A percentile compares a stretch with the other conserved stretches of the same genome.
Evolutionary conservation across 352 stramenopile species (phyloP).

Genomic region (Phytopythium vexans): DNA sequence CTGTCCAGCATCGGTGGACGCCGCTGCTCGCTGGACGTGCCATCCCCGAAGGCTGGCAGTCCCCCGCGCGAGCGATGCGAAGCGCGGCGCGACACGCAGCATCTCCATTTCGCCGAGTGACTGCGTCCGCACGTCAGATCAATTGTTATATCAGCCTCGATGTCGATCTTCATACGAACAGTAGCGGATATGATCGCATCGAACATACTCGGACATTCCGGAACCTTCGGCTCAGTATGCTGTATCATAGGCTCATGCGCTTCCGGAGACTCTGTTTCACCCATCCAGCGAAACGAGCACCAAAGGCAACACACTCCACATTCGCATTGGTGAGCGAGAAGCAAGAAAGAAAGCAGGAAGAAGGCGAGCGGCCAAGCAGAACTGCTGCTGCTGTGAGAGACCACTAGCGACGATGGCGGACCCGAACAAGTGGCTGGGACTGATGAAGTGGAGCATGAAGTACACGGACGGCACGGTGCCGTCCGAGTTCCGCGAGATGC

Average conservation of each 20-base stretch:
- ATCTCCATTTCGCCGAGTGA: too few species aligned
- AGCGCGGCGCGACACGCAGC: too few species aligned
- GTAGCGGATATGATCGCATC: background rate
- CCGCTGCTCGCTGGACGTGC: background rate
- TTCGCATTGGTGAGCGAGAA: background rate
- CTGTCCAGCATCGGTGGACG: background rate
- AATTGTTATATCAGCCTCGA: too few species aligned
- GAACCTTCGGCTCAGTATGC: conserved; percentile 5
- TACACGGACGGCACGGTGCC: conserved; percentile 77
- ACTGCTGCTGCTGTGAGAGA: background rate
- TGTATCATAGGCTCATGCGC: background rate
- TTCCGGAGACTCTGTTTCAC: background rate
- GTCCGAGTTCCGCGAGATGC: conserved; percentile 63
- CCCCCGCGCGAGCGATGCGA: too few species aligned
- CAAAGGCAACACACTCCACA: background rate
- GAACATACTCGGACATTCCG: conserved; percentile 1
- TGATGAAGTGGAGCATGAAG: conserved; percentile 89
- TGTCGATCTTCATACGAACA: too few species aligned
- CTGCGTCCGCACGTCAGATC: too few species aligned
- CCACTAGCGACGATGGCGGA: conserved; percentile 23
- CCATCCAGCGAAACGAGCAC: background rate
- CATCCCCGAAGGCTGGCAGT: too few species aligned
- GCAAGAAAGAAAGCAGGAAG: background rate
- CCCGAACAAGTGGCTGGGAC: conserved; percentile 84
- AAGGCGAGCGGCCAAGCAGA: background rate